Percentiles rank a stretch among this genome's conserved stretches.
Conservation (phyloP, 805 yeast genomes). For the Candida germanica region DNA sequence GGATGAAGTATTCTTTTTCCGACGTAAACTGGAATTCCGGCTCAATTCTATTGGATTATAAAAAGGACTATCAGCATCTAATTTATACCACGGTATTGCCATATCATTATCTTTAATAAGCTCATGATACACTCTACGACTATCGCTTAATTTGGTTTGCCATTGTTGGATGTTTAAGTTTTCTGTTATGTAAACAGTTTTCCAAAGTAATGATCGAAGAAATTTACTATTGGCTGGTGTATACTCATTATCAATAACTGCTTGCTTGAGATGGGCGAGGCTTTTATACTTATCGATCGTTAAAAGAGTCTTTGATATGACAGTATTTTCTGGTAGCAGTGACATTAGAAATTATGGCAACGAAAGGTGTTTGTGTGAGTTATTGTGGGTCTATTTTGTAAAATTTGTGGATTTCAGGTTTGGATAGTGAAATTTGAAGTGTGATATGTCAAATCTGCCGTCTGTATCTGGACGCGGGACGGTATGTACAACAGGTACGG, state of each 20-base stretch:
- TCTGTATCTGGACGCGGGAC: no score
- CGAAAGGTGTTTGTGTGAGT: no score
- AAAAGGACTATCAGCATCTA: slow-evolving; percentile 28
- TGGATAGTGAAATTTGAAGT: no score
- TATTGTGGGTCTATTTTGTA: no score
- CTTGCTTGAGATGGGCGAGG: slow-evolving; percentile 21
- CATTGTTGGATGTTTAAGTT: slow-evolving; percentile 32
- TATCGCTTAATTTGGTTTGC: slow-evolving; percentile 25
- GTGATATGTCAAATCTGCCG: no score
- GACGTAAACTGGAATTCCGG: slow-evolving; percentile 12
- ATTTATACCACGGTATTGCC: slow-evolving; percentile 36
- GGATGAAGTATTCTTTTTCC: slow-evolving; percentile 2
- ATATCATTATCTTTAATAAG: slow-evolving; percentile 26
- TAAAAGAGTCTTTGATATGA: slow-evolving; percentile 34
- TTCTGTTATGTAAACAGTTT: slow-evolving; percentile 33
- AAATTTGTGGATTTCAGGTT: no score
- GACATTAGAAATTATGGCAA: no score
- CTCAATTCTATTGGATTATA: slow-evolving; percentile 18
- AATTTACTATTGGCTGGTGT: slow-evolving; percentile 19
- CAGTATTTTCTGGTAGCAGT: slow-evolving; percentile 30
- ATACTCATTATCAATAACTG: slow-evolving; percentile 30
- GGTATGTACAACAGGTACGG: no score
- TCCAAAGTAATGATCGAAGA: slow-evolving; percentile 37
- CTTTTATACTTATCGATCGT: slow-evolving; percentile 35
- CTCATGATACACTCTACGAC: slow-evolving; percentile 35